Base-by-base conservation (phyloP, 164 flowering plant genomes). In the Santalum album region DNA sequence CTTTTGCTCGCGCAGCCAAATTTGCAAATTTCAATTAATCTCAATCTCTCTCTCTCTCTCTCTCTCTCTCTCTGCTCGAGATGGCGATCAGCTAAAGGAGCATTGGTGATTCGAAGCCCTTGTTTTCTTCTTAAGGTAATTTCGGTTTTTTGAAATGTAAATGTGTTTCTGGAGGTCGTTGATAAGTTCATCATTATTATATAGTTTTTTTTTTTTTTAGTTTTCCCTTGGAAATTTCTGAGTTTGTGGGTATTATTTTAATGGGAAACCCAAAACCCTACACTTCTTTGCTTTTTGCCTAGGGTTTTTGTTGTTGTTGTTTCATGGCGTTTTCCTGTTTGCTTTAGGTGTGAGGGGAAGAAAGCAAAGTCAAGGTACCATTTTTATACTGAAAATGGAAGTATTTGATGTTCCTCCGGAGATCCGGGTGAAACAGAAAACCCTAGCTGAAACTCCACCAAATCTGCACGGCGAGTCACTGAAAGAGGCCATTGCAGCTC, bases 371-470 rank as follows among this genome's bases (percentile, higher is more conserved):
- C n/a, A 17, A 21, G 29, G 25, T 1, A 29, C 9, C 4, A 29
- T 4, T 4, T 29, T 6, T 46, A n/a, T 34, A 18, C 22, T 16
- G 27, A 21, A 53, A 25, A 72, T 69, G 77, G 69, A 62, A 55
- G 35, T 58, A 20, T 51, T 46, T 9, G 63, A 56, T 17, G 35
- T 20, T 1, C 35, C 39, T 11, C 15, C 23, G 1, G 34, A 62
- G 51, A 27, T 52, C 54, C 52, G 32, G 48, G 49, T 20, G n/a
- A 55, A 39, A 35, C 22, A 2, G 38, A 17, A 18, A 42, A 29
- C 17, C 20, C 54, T 45, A 45, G 49, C 1, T 20, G 49, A 22
- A 3, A 17, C 24, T 17, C 12, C 6, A 45, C 42, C 25, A 54
- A 45, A 29, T 59, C 40, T 26, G 35, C 65, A 54, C 21, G 43